phyloP scores from a whole-genome alignment of 2,329 filamentous ascomycete species.

The Ophiostoma triangulosporum region DNA sequence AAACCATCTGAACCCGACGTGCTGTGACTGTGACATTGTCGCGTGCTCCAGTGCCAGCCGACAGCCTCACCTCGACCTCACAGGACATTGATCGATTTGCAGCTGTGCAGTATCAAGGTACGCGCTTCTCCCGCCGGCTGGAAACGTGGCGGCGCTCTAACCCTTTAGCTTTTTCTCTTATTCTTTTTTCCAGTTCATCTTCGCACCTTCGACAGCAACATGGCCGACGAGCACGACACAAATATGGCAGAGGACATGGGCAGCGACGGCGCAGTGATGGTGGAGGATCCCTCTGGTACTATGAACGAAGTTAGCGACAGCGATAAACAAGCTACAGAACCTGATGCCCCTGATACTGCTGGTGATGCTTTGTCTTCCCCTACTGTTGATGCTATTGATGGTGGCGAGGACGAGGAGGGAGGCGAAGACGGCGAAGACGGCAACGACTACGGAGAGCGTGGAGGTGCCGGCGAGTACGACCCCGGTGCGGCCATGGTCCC shows the following conservation, averaged over 20 bases:
- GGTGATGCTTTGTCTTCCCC: constrained; percentile 30
- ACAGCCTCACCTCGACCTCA: not conserved
- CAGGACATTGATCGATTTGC: not conserved
- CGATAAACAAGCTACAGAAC: constrained; percentile 39
- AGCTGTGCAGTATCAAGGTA: not conserved
- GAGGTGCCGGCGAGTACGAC: not conserved
- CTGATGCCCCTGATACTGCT: constrained; percentile 30
- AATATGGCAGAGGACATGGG: constrained; percentile 17
- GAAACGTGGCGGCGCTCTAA: no score
- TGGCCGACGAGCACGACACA: constrained; percentile 15
- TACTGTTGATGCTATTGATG: constrained; percentile 24
- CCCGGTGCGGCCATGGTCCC: not conserved
- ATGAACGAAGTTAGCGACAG: constrained; percentile 37
- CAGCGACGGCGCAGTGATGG: constrained; percentile 36
- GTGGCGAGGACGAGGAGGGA: constrained; percentile 33
- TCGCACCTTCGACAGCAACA: constrained; percentile 7
- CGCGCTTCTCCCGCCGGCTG: not conserved
- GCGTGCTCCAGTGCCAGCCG: not conserved
- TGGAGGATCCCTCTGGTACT: constrained; percentile 37
- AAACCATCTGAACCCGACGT: not conserved
- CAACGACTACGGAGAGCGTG: not conserved
- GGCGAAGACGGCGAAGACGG: constrained; percentile 34
- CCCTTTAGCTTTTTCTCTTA: no score
- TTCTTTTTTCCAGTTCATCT: not conserved
- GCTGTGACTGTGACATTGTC: not conserved